Percentiles rank a stretch among this genome's conserved stretches.
phyloP scores from a whole-genome alignment of 108 stramenopile genomes.

The Cyclotella cryptica region DNA sequence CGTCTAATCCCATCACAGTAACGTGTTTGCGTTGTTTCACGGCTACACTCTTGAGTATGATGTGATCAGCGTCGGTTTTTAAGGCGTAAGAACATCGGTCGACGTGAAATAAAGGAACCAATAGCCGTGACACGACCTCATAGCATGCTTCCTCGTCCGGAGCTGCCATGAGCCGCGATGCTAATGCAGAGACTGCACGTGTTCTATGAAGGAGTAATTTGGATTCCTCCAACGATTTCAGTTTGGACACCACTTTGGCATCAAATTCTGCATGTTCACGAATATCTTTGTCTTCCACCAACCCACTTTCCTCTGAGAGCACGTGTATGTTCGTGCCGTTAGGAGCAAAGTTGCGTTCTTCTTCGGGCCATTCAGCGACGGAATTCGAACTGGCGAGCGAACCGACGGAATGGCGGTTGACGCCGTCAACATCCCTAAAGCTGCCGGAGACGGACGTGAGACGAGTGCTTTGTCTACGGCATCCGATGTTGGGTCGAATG shows the following conservation, averaged over 20 bases:
- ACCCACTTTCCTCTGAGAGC: too few species aligned
- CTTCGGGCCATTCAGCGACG: too few species aligned
- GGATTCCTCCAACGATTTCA: conserved; percentile 21
- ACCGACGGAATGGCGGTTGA: too few species aligned
- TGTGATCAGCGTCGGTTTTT: conserved; percentile 30
- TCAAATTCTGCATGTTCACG: conserved; percentile 22
- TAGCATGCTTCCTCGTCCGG: conserved; percentile 40
- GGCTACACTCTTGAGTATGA: conserved; percentile 17
- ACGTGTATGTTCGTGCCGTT: too few species aligned
- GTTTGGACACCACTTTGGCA: conserved; percentile 26
- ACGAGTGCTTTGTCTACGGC: too few species aligned
- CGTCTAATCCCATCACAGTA: not conserved
- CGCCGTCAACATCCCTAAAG: too few species aligned
- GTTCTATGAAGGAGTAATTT: conserved; percentile 34
- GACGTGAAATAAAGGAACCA: conserved; percentile 36
- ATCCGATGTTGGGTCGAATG: too few species aligned
- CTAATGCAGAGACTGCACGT: conserved; percentile 22
- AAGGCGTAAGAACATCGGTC: conserved; percentile 35
- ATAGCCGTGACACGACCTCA: conserved; percentile 18
- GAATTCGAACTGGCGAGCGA: too few species aligned
- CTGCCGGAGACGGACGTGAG: too few species aligned
- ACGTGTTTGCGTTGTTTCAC: not conserved
- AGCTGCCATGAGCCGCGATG: conserved; percentile 32
- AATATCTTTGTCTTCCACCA: too few species aligned
- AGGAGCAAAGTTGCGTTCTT: too few species aligned